phyloP scores from a whole-genome alignment of 2,329 filamentous ascomycete genomes.

The Didymella pinodella region DNA sequence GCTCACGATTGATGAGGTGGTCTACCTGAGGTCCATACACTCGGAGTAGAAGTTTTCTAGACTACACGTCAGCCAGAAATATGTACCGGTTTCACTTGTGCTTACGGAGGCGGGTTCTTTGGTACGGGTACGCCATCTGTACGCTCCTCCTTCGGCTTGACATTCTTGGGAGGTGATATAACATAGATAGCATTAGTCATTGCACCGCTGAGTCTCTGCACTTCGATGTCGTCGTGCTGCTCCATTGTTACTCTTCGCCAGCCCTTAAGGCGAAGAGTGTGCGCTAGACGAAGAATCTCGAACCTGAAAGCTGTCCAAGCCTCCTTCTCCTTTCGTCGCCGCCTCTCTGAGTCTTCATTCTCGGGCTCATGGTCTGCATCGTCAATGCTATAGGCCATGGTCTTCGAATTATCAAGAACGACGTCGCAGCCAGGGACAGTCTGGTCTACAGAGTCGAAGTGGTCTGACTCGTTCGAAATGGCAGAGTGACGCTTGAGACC shows the following conservation, averaged over 20 bases:
- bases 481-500: constrained; percentile 56
- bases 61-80: constrained; percentile 20
- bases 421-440: constrained; percentile 87
- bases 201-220: constrained; percentile 84
- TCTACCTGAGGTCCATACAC: constrained; percentile 96
- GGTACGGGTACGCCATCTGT: constrained; percentile 48
- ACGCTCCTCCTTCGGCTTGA: constrained; percentile 55
- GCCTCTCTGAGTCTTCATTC: constrained; percentile 54
- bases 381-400: constrained; percentile 76
- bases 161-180: constrained; percentile 77
- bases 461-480: constrained; percentile 84
- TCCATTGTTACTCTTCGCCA: constrained; percentile 86
- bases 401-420: constrained; percentile 87
- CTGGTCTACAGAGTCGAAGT: constrained; percentile 76
- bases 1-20: constrained; percentile 92
- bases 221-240: constrained; percentile 70
- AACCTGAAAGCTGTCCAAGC: constrained; percentile 89
- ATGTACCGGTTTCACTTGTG: constrained; percentile 12
- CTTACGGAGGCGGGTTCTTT: constrained; percentile 63
- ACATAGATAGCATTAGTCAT: constrained; percentile 97
- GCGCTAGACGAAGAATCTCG: constrained; percentile 86
- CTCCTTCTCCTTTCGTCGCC: constrained; percentile 70
- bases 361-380: constrained; percentile 57
- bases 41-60: constrained; percentile 81
- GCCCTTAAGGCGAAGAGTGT: constrained; percentile 88